Conservation (phyloP, 257 asterid genomes). For the Przewalskia tangutica region DNA sequence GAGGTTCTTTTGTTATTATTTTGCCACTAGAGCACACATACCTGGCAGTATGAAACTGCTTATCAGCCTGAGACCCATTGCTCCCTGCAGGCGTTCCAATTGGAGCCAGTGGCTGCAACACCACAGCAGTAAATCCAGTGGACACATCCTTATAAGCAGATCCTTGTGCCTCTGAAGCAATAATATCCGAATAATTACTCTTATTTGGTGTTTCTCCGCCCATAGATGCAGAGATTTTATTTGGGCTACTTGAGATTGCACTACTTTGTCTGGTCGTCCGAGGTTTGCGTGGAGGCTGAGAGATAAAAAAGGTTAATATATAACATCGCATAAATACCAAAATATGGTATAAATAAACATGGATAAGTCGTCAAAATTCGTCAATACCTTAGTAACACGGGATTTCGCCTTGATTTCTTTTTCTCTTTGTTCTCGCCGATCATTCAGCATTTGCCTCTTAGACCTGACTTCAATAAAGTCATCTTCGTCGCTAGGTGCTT, state of each 20-base stretch:
- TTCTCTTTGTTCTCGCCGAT: conserved; percentile 88
- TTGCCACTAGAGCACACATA: conserved; percentile 17
- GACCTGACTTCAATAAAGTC: conserved; percentile 96
- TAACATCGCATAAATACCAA: not conserved
- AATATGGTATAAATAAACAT: not conserved
- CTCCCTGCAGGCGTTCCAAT: conserved; percentile 57
- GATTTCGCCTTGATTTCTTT: conserved; percentile 77
- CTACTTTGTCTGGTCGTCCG: conserved; percentile 36
- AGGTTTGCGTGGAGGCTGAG: conserved; percentile 51
- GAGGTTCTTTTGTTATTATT: not conserved
- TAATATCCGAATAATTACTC: conserved; percentile 20
- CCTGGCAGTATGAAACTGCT: conserved; percentile 31
- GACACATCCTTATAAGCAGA: conserved; percentile 35
- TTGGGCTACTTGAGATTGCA: conserved; percentile 32
- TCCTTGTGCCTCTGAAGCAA: conserved; percentile 35
- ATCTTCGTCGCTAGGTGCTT: conserved; percentile 90
- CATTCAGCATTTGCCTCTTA: conserved; percentile 91
- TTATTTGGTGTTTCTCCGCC: conserved; percentile 31
- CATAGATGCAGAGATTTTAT: conserved; percentile 25
- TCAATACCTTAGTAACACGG: conserved; percentile 49
- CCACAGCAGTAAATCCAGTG: conserved; percentile 21
- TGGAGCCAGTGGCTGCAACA: conserved; percentile 53
- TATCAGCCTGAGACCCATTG: conserved; percentile 37
- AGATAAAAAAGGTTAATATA: not conserved
- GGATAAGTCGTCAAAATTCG: conserved; percentile 26